phyloP scores from a whole-genome alignment of 2,329 filamentous ascomycete species.

The Aspergillus ibericus region DNA sequence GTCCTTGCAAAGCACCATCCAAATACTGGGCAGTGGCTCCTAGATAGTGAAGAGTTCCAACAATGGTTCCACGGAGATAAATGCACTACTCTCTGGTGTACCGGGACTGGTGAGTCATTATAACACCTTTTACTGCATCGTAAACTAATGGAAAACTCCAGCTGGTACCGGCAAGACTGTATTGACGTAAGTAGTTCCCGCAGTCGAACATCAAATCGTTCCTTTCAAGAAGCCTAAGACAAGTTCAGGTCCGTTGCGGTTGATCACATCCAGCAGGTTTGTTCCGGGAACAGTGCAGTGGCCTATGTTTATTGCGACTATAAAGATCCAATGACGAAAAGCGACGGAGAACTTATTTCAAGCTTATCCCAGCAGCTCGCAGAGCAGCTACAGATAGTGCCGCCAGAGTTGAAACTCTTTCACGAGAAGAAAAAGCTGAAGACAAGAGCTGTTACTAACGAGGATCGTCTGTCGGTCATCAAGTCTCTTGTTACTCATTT shows the following conservation, averaged over 20 bases:
- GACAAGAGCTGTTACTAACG: background rate
- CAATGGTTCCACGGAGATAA: background rate
- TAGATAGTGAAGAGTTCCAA: background rate
- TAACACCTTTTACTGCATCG: background rate
- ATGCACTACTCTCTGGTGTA: background rate
- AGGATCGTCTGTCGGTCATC: background rate
- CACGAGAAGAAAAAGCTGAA: background rate
- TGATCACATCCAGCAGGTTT: background rate
- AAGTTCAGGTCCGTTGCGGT: background rate
- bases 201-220: background rate
- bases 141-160: background rate
- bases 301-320: conserved; percentile 6
- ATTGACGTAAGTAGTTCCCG: background rate
- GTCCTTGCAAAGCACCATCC: background rate
- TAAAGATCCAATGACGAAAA: background rate
- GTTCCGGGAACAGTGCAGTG: background rate
- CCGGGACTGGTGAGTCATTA: background rate
- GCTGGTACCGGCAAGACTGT: conserved; percentile 1
- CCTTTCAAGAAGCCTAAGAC: background rate
- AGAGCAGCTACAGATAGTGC: background rate
- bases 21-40: background rate
- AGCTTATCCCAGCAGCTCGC: conserved; percentile 1
- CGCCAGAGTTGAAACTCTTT: background rate
- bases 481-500: background rate
- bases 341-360: background rate